Percentiles rank a stretch among this genome's conserved stretches.
These are phyloP conservation scores for Colletotrichum shisoi DNA, from an alignment of 2,329 filamentous ascomycete genomes.

Conservation along the genomic window DNA sequence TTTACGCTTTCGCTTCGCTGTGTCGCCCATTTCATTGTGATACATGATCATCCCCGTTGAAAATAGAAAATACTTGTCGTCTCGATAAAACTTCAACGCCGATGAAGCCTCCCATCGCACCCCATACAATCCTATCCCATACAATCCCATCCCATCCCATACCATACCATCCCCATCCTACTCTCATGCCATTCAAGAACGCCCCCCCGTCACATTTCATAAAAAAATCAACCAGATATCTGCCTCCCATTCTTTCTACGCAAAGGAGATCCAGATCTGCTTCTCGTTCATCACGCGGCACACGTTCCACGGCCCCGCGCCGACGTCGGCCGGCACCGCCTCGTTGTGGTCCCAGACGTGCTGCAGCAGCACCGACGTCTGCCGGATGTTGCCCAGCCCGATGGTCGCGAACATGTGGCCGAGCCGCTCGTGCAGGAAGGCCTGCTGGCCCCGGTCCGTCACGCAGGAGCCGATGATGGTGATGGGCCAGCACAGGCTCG, in stretches of 20 bases:
- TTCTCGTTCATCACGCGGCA: constrained; percentile 56
- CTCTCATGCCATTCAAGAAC: background rate
- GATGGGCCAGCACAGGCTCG: constrained; percentile 52
- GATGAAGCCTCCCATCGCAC: too few species aligned
- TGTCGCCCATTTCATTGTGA: background rate
- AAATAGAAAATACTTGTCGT: background rate
- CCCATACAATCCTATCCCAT: too few species aligned
- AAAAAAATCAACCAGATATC: too few species aligned
- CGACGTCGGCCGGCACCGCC: constrained; percentile 4
- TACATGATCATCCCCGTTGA: background rate
- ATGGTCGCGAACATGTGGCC: constrained; percentile 50
- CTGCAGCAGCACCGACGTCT: constrained; percentile 53
- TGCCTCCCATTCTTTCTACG: constrained; percentile 42
- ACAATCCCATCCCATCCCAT: too few species aligned
- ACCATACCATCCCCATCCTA: too few species aligned
- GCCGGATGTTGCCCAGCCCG: constrained; percentile 56
- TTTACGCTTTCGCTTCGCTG: too few species aligned
- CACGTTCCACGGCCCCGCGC: constrained; percentile 54
- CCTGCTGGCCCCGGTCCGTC: constrained; percentile 47
- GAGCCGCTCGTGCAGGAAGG: constrained; percentile 48
- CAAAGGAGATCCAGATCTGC: constrained; percentile 60
- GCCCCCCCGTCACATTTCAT: too few species aligned
- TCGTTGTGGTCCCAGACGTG: constrained; percentile 51
- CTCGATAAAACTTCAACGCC: background rate
- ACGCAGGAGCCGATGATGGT: constrained; percentile 52